These are phyloP conservation scores for Ceratocystis destructans DNA, from an alignment of 2,329 filamentous ascomycete genomes.

Conservation along the genomic window DNA sequence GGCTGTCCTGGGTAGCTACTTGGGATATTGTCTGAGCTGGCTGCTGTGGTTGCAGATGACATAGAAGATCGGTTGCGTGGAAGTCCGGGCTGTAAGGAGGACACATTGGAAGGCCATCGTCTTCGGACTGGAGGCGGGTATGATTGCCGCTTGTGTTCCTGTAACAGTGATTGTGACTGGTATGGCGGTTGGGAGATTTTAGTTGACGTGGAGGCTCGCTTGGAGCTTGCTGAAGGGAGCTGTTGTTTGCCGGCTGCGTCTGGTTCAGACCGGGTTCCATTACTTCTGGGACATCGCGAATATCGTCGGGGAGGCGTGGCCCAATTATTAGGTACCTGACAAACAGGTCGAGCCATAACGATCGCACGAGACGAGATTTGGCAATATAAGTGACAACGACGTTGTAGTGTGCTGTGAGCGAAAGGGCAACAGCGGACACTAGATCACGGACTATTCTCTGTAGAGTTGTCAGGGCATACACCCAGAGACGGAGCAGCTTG, in stretches of 20 bases:
- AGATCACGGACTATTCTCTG: slow-evolving; percentile 17
- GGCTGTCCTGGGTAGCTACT: slow-evolving; percentile 17
- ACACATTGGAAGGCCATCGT: slow-evolving; percentile 13
- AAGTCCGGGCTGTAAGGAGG: slow-evolving; percentile 19
- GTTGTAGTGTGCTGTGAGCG: slow-evolving; percentile 13
- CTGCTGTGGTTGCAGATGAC: background rate
- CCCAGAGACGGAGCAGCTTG: slow-evolving; percentile 18
- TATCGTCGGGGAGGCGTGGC: slow-evolving; percentile 17
- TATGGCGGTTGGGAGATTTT: background rate
- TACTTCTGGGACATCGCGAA: slow-evolving; percentile 16
- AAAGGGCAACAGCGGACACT: slow-evolving; percentile 9
- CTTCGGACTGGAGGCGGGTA: slow-evolving; percentile 16
- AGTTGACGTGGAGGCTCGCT: background rate
- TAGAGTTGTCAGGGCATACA: slow-evolving; percentile 17
- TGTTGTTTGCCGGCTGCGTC: background rate
- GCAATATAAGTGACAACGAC: background rate
- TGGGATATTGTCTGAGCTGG: slow-evolving; percentile 3
- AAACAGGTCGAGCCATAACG: slow-evolving; percentile 16
- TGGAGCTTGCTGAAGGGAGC: background rate
- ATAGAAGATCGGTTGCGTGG: slow-evolving; percentile 18
- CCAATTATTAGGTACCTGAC: slow-evolving; percentile 17
- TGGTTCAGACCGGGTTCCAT: slow-evolving; percentile 5
- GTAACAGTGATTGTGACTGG: background rate
- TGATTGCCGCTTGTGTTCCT: background rate
- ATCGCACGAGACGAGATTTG: slow-evolving; percentile 10